These are phyloP conservation scores for Cytospora piceicola DNA, from an alignment of 2,329 filamentous ascomycete species.

Conservation along the genomic window DNA sequence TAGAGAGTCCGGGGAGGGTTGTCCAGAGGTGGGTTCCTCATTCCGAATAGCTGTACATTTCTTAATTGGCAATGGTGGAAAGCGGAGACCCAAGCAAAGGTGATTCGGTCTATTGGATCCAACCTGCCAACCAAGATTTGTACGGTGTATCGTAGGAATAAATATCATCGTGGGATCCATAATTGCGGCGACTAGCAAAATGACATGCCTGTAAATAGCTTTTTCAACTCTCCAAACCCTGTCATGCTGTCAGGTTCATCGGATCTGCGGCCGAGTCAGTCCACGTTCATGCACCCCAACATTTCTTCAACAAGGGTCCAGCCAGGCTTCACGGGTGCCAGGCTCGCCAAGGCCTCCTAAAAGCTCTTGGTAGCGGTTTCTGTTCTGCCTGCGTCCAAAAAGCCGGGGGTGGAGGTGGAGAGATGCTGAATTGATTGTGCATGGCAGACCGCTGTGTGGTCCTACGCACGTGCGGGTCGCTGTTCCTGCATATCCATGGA, in stretches of 20 bases:
- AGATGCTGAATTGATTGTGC: background rate
- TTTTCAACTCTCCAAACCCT: background rate
- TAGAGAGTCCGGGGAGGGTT: background rate
- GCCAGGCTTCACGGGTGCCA: background rate
- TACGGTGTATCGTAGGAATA: background rate
- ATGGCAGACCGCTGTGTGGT: background rate
- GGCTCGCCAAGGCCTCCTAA: background rate
- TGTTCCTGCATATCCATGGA: no score
- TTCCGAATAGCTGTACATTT: background rate
- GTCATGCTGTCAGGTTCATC: background rate
- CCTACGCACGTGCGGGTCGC: no score
- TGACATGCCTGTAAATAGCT: background rate
- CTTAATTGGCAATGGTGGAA: background rate
- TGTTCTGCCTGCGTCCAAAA: no score
- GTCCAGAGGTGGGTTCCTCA: background rate
- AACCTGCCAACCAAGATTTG: no score
- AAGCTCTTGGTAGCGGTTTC: background rate
- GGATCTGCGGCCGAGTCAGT: slow-evolving; percentile 4
- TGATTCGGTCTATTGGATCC: background rate
- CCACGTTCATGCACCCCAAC: background rate
- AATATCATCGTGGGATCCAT: background rate
- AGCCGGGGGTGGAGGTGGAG: background rate
- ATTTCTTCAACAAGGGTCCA: no score
- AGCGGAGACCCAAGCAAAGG: background rate
- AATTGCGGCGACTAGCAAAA: background rate